Conservation (phyloP, 2,329 filamentous ascomycete genomes). For the Cercospora citrullina region DNA sequence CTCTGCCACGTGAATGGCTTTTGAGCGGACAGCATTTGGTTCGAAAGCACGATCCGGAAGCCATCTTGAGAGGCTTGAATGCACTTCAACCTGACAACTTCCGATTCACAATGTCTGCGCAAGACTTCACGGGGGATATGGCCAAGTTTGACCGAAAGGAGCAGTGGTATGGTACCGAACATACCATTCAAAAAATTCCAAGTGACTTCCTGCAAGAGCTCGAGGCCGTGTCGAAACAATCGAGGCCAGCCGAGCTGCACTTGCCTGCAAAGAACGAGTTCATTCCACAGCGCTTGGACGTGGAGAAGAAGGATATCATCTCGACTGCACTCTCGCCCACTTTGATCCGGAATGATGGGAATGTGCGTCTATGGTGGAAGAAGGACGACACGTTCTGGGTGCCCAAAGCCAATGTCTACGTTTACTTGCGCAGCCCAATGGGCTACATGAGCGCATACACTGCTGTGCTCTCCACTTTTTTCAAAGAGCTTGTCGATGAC, state of each 20-base stretch:
- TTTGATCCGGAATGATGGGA: conserved; percentile 79
- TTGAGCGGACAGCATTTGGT: conserved; percentile 77
- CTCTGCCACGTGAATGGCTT: conserved; percentile 80
- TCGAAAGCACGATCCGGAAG: conserved; percentile 74
- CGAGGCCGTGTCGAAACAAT: conserved; percentile 58
- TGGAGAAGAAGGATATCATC: conserved; percentile 88
- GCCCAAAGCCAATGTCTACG: conserved; percentile 83
- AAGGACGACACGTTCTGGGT: conserved; percentile 99
- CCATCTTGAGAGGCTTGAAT: conserved; percentile 71
- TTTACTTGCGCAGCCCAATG: conserved; percentile 76
- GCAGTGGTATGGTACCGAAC: conserved; percentile 97
- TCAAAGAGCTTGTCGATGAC: conserved; percentile 82
- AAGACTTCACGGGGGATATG: conserved; percentile 71
- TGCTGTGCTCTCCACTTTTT: conserved; percentile 74
- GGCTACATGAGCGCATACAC: conserved; percentile 78
- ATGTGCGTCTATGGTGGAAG: conserved; percentile 89
- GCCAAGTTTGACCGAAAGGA: conserved; percentile 75
- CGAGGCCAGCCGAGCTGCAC: conserved; percentile 70
- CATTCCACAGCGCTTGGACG: conserved; percentile 87
- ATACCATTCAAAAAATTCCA: conserved; percentile 78
- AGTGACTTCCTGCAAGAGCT: conserved; percentile 72
- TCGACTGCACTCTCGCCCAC: conserved; percentile 72
- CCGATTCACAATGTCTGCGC: conserved; percentile 77
- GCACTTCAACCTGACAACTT: conserved; percentile 86
- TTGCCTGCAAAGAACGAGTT: conserved; percentile 94